A percentile compares a stretch with the other conserved stretches of the same genome.
Evolutionary conservation across 495 filamentous ascomycete genomes (phyloP).

Genomic region (Sabuloglossum arenarium): DNA sequence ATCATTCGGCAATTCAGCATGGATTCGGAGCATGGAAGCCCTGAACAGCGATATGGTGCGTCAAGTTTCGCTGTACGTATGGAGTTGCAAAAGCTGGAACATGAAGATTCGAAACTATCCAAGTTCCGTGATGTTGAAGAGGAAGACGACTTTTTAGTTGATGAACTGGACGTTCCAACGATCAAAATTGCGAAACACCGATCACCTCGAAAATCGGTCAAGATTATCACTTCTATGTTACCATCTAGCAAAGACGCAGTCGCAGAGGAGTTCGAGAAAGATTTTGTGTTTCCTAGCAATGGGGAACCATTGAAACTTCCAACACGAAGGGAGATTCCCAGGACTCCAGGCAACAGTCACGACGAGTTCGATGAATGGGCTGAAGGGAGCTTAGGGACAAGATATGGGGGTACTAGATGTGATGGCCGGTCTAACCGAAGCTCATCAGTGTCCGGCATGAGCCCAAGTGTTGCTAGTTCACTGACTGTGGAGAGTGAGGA

Average conservation of each 20-base stretch:
- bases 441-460: conserved; percentile 72
- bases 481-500: conserved; percentile 88
- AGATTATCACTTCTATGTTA: conserved; percentile 28
- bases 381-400: conserved; percentile 75
- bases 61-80: conserved; percentile 17
- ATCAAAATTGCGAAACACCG: conserved; percentile 46
- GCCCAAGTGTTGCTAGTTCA: conserved; percentile 77
- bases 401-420: conserved; percentile 65
- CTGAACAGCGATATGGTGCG: conserved; percentile 14
- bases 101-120: conserved; percentile 20
- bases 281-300: conserved; percentile 49
- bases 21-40: conserved; percentile 12
- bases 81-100: conserved; percentile 9
- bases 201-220: conserved; percentile 25
- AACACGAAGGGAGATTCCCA: conserved; percentile 32
- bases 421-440: conserved; percentile 58
- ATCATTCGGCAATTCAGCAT: conserved; percentile 39
- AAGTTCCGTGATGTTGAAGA: conserved; percentile 38
- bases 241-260: conserved; percentile 22
- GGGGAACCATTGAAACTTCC: conserved; percentile 38
- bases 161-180: conserved; percentile 31
- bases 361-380: conserved; percentile 87
- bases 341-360: conserved; percentile 26
- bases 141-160: conserved; percentile 38
- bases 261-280: conserved; percentile 53